These are phyloP conservation scores for Fusarium mexicanum DNA, from an alignment of 2,329 filamentous ascomycete species.

Conservation along the genomic window DNA sequence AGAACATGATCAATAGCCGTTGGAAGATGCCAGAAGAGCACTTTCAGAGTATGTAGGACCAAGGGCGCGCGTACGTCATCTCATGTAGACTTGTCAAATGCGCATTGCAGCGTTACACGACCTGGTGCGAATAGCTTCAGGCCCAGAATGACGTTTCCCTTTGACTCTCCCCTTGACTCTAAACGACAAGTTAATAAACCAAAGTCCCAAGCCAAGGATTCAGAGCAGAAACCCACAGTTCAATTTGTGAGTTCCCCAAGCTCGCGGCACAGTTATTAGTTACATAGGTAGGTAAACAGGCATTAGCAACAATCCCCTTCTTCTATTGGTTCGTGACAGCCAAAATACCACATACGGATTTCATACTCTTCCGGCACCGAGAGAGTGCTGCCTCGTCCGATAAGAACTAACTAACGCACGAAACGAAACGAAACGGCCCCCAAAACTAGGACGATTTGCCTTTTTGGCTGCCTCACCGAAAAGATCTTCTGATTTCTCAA, in stretches of 20 bases:
- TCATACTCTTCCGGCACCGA: neutral
- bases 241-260: neutral
- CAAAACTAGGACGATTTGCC: constrained; percentile 15
- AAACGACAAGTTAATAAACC: neutral
- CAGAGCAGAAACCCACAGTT: neutral
- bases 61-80: constrained; percentile 23
- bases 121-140: constrained; percentile 17
- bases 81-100: neutral
- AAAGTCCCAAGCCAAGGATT: constrained; percentile 14
- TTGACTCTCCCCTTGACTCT: neutral
- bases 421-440: constrained; percentile 25
- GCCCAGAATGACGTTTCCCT: neutral
- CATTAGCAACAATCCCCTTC: neutral
- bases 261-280: neutral
- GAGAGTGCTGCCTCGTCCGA: neutral
- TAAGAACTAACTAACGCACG: neutral
- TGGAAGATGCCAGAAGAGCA: constrained; percentile 9
- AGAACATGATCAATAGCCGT: neutral
- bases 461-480: constrained; percentile 29
- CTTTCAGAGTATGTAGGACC: neutral
- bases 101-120: neutral
- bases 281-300: neutral
- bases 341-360: neutral
- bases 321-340: constrained; percentile 24
- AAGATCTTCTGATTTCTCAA: neutral